These are phyloP conservation scores for Talaromyces ruber DNA, from an alignment of 495 filamentous ascomycete genomes.

Conservation along the genomic window DNA sequence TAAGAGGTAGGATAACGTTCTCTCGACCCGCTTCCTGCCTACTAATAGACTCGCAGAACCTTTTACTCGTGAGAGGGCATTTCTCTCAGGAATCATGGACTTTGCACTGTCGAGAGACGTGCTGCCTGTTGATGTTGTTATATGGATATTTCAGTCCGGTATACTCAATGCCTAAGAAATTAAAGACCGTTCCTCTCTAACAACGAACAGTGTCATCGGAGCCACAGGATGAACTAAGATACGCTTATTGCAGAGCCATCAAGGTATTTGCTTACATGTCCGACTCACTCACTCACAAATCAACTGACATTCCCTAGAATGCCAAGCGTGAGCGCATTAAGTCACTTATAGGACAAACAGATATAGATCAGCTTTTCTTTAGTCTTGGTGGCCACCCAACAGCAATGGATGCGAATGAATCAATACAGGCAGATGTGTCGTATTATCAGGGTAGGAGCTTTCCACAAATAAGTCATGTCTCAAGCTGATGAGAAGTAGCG, in stretches of 20 bases:
- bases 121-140: constrained; percentile 61
- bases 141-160: constrained; percentile 67
- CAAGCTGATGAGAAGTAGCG: background rate
- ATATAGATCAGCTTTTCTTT: constrained; percentile 26
- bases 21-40: background rate
- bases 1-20: constrained; percentile 25
- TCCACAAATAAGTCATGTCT: background rate
- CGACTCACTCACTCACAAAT: background rate
- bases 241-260: constrained; percentile 53
- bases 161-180: constrained; percentile 7
- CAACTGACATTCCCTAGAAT: constrained; percentile 10
- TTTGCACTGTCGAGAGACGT: constrained; percentile 43
- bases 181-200: constrained; percentile 7
- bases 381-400: constrained; percentile 21
- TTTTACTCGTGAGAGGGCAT: constrained; percentile 47
- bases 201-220: constrained; percentile 43
- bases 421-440: constrained; percentile 16
- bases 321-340: constrained; percentile 13
- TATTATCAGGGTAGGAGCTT: constrained; percentile 12
- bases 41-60: constrained; percentile 22
- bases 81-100: constrained; percentile 61
- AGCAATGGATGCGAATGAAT: constrained; percentile 20
- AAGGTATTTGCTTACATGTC: constrained; percentile 15
- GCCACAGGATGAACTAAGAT: constrained; percentile 49
- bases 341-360: constrained; percentile 19